Conservation (phyloP, 495 filamentous ascomycete genomes). For the Hypoxylon cercidicola region DNA sequence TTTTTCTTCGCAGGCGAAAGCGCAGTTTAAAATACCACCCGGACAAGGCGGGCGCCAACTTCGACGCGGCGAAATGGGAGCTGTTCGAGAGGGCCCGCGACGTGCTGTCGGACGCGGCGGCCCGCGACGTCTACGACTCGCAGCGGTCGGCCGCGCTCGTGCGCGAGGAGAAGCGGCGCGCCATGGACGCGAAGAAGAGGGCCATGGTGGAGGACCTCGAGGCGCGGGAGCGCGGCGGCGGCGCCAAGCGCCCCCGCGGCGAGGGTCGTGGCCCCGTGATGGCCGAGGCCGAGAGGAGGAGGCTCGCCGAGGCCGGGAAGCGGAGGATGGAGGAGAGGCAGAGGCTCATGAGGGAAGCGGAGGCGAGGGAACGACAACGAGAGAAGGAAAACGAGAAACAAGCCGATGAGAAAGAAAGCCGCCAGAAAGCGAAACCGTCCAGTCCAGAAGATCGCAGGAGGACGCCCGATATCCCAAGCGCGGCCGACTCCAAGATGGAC, state of each 20-base stretch:
- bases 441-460: background rate
- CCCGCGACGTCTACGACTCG: slow-evolving; percentile 54
- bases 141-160: slow-evolving; percentile 52
- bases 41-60: slow-evolving; percentile 59
- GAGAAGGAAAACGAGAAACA: slow-evolving; percentile 24
- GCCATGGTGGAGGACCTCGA: slow-evolving; percentile 51
- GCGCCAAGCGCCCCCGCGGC: slow-evolving; percentile 43
- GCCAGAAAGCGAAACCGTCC: background rate
- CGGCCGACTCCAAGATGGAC: slow-evolving; percentile 19
- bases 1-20: slow-evolving; percentile 41
- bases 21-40: slow-evolving; percentile 60
- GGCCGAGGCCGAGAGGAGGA: slow-evolving; percentile 44
- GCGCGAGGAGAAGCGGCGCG: slow-evolving; percentile 46
- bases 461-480: slow-evolving; percentile 4
- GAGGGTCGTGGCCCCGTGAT: slow-evolving; percentile 40
- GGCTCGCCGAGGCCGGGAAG: slow-evolving; percentile 53
- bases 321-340: slow-evolving; percentile 49
- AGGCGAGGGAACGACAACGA: slow-evolving; percentile 49
- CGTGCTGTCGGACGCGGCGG: slow-evolving; percentile 51
- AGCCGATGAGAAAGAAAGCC: slow-evolving; percentile 3
- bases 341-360: slow-evolving; percentile 52
- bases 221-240: slow-evolving; percentile 42
- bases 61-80: slow-evolving; percentile 59
- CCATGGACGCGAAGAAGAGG: slow-evolving; percentile 43
- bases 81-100: slow-evolving; percentile 59